Conservation (phyloP, 495 filamentous ascomycete species). For the Neurospora sp. region DNA sequence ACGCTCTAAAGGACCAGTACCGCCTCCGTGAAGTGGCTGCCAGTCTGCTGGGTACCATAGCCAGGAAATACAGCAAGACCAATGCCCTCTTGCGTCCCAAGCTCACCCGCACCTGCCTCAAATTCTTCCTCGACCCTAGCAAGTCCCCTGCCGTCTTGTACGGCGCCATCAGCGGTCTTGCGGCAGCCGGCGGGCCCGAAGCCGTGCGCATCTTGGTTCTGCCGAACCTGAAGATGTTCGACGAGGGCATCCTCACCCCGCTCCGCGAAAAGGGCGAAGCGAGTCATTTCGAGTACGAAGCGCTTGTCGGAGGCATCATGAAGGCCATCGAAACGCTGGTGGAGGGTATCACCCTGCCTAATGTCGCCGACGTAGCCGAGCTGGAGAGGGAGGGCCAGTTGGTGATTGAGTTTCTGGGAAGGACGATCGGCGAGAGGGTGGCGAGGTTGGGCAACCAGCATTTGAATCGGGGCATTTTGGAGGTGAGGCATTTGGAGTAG, state of each 20-base stretch:
- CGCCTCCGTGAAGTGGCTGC: slow-evolving; percentile 75
- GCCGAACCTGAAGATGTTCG: slow-evolving; percentile 70
- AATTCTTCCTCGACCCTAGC: slow-evolving; percentile 75
- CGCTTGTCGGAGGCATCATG: slow-evolving; percentile 50
- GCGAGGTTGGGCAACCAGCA: slow-evolving; percentile 39
- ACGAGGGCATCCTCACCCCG: slow-evolving; percentile 53
- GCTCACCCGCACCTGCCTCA: slow-evolving; percentile 82
- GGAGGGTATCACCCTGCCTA: slow-evolving; percentile 5
- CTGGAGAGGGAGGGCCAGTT: slow-evolving; percentile 36
- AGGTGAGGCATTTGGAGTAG: slow-evolving; percentile 31
- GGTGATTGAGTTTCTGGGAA: slow-evolving; percentile 44
- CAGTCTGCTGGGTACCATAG: slow-evolving; percentile 62
- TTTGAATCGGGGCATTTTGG: slow-evolving; percentile 41
- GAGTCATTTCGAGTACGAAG: slow-evolving; percentile 47
- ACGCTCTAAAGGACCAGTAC: slow-evolving; percentile 52
- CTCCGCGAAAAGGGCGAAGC: slow-evolving; percentile 47
- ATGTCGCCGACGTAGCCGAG: slow-evolving; percentile 22
- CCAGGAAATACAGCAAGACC: slow-evolving; percentile 60
- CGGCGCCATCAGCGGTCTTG: slow-evolving; percentile 72
- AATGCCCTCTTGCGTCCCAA: slow-evolving; percentile 74
- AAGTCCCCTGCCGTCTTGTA: slow-evolving; percentile 75
- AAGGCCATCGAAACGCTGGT: slow-evolving; percentile 43
- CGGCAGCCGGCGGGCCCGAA: slow-evolving; percentile 63
- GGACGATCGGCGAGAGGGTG: slow-evolving; percentile 51
- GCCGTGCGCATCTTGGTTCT: slow-evolving; percentile 71